phyloP scores from a whole-genome alignment of 352 stramenopile genomes.

The Pythium pyrilobum region DNA sequence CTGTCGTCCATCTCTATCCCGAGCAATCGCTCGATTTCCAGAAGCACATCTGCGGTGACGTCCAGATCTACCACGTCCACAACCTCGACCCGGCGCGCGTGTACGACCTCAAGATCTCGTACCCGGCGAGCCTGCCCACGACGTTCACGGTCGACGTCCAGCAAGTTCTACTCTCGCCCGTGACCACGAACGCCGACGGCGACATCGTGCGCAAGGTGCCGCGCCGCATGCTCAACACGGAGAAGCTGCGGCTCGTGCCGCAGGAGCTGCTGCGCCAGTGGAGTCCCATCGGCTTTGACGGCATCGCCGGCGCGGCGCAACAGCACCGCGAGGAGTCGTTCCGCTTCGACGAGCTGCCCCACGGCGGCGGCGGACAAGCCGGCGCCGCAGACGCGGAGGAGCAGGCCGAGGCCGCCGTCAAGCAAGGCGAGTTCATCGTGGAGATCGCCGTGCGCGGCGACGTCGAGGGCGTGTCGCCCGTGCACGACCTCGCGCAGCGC shows the following conservation, averaged over 20 bases:
- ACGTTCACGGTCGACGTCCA: slow-evolving; percentile 45
- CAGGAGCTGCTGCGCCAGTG: slow-evolving; percentile 30
- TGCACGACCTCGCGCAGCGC: slow-evolving; percentile 27
- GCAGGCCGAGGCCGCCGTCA: not conserved
- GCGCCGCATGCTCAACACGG: slow-evolving; percentile 54
- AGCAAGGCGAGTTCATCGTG: slow-evolving; percentile 20
- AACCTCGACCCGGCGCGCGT: slow-evolving; percentile 34
- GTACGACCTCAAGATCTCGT: slow-evolving; percentile 82
- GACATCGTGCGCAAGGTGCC: slow-evolving; percentile 22
- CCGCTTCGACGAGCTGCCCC: slow-evolving; percentile 19
- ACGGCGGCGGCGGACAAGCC: not conserved
- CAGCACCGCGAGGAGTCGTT: slow-evolving; percentile 19
- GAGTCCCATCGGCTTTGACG: slow-evolving; percentile 7
- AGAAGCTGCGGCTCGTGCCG: slow-evolving; percentile 53
- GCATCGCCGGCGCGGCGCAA: slow-evolving; percentile 1
- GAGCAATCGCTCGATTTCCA: slow-evolving; percentile 34
- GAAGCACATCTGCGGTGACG: slow-evolving; percentile 34
- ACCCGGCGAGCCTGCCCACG: slow-evolving; percentile 50
- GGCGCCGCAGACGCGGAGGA: not conserved
- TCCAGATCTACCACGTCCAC: slow-evolving; percentile 48
- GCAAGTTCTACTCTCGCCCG: slow-evolving; percentile 23
- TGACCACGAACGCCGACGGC: slow-evolving; percentile 5
- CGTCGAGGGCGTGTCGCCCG: slow-evolving; percentile 45
- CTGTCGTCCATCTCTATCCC: slow-evolving; percentile 31
- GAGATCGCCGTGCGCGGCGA: slow-evolving; percentile 29